These are phyloP conservation scores for Echium plantagineum DNA, from an alignment of 257 asterid genomes.

Conservation along the genomic window DNA sequence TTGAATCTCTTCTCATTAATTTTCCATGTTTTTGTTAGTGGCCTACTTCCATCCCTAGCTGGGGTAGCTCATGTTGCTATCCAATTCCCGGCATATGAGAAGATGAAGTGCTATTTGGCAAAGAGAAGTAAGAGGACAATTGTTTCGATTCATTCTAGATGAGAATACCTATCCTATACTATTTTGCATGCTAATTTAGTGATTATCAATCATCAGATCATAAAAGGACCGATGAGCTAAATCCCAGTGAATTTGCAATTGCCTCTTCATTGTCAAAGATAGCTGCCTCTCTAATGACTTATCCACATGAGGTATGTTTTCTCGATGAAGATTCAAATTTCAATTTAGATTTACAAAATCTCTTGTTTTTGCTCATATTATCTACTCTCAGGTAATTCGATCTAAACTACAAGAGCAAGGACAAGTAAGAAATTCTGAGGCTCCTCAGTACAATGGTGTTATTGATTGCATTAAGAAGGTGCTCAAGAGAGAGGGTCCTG, in stretches of 20 bases:
- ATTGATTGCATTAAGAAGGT: slow-evolving; percentile 68
- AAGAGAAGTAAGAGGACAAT: slow-evolving; percentile 30
- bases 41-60: slow-evolving; percentile 90
- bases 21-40: slow-evolving; percentile 40
- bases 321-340: background rate
- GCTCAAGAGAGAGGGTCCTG: slow-evolving; percentile 48
- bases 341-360: no score
- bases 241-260: slow-evolving; percentile 58
- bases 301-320: slow-evolving; percentile 82
- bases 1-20: background rate
- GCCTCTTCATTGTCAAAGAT: slow-evolving; percentile 82
- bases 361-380: slow-evolving; percentile 1
- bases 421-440: slow-evolving; percentile 34
- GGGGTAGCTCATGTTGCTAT: slow-evolving; percentile 92
- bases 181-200: slow-evolving; percentile 1
- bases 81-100: slow-evolving; percentile 93
- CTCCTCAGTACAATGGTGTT: slow-evolving; percentile 54
- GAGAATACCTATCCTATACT: background rate
- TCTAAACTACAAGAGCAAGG: slow-evolving; percentile 98
- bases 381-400: slow-evolving; percentile 58
- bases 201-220: slow-evolving; percentile 30
- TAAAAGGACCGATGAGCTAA: slow-evolving; percentile 42
- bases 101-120: slow-evolving; percentile 69
- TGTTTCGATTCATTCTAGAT: background rate
- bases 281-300: slow-evolving; percentile 76